Conservation (phyloP, 176 grass and related monocot genomes). For the Tillandsia leiboldiana region DNA sequence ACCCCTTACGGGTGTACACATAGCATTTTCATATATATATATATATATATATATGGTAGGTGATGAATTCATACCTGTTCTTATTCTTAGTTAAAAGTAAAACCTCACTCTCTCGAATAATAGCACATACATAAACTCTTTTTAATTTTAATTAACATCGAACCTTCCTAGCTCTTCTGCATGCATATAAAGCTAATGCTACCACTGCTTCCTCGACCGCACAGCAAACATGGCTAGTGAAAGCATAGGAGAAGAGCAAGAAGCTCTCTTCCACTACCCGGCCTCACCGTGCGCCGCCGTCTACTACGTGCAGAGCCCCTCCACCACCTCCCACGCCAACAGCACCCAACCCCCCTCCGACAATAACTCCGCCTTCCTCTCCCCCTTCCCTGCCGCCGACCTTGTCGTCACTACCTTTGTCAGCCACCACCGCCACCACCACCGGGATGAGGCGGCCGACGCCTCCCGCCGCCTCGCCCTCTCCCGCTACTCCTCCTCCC, state of each 20-base stretch:
- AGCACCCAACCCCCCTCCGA: conserved; percentile 49
- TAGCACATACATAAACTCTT: background rate
- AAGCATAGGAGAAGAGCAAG: background rate
- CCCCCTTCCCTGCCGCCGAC: conserved; percentile 31
- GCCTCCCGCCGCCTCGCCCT: conserved; percentile 59
- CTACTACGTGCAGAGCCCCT: conserved; percentile 96
- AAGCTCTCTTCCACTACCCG: conserved; percentile 33
- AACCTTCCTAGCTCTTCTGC: background rate
- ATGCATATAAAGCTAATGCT: background rate
- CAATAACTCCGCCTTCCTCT: conserved; percentile 54
- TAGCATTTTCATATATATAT: no score
- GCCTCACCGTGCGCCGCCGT: conserved; percentile 43
- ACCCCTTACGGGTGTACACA: no score
- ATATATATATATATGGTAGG: no score
- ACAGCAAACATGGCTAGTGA: background rate
- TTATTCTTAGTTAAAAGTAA: background rate
- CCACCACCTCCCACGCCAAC: conserved; percentile 55
- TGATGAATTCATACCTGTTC: background rate
- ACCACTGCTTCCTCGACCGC: background rate
- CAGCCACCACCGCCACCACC: conserved; percentile 4
- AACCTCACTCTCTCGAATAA: background rate
- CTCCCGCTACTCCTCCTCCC: conserved; percentile 87
- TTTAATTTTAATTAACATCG: background rate
- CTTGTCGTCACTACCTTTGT: conserved; percentile 7
- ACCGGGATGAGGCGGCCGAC: conserved; percentile 15